Base-by-base conservation (phyloP, 805 yeast species). In the Kurtzmaniella fragi region DNA sequence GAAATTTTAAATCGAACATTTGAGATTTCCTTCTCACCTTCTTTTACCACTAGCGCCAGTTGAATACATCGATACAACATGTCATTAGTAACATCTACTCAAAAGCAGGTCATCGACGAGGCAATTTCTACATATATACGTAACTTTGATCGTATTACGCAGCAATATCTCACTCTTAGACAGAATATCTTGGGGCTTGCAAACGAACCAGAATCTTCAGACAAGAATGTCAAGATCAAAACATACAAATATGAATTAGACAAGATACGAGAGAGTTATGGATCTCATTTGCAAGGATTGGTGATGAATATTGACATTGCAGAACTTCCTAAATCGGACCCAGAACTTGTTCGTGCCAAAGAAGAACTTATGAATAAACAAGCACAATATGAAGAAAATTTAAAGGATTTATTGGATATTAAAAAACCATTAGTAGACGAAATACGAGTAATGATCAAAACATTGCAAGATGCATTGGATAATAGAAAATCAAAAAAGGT, bases 341-440 rank as follows among this genome's bases (percentile, higher is more conserved):
- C 25, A 5, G 25, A 20, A 20, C 25, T 20, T 20, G 25, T 20
- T 5, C 25, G 25, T 20, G 25, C 8, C 7, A 20, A 20, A 20
- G 25, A 20, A 20, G 7, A 20, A 20, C 25, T 20, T 20, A 20
- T 20, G 8, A 20, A 8, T 8, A 20, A 20, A 8, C 25, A 20
- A 20, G 25, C 25, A 20, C 25, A 20, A 20, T 20, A 20, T 8
- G 25, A 20, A 20, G 25, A 20, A 20, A 20, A 20, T 8, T 35
- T 67, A 10, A 36, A 49, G 9, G 46, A 44, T n/a, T 37, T 64
- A 14, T 39, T 42, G 20, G 49, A 44, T 23, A 52, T 54, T 6
- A 64, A 66, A 39, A 53, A 62, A 36, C 74, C 73, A 2, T 42
- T 63, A 10, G 46, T 68, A 17, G 64, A 61, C 20, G 52, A 64